phyloP scores from a whole-genome alignment of 2,329 filamentous ascomycete genomes.

The Scortechinia acanthostroma region DNA sequence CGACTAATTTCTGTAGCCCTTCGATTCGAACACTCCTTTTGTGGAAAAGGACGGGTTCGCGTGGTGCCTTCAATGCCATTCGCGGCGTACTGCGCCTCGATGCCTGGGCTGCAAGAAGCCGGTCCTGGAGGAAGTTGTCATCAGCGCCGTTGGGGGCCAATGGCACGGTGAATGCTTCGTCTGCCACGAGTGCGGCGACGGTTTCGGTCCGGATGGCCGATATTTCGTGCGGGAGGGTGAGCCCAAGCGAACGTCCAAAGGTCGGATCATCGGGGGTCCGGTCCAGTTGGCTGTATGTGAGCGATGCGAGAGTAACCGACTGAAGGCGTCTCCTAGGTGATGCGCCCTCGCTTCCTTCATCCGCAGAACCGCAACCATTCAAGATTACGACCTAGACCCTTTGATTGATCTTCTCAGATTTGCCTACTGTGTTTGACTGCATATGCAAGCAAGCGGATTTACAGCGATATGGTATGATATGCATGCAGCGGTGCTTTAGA shows the following conservation, averaged over 20 bases:
- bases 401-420: neutral
- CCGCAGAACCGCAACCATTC: no score
- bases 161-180: conserved; percentile 62
- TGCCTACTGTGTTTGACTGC: neutral
- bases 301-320: neutral
- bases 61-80: conserved; percentile 66
- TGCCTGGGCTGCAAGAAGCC: conserved; percentile 58
- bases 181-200: conserved; percentile 30
- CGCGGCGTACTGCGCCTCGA: conserved; percentile 54
- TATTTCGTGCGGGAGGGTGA: conserved; percentile 1
- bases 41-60: conserved; percentile 66
- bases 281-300: neutral
- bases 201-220: neutral
- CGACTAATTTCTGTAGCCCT: conserved; percentile 9
- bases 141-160: conserved; percentile 56
- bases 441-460: neutral
- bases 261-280: neutral
- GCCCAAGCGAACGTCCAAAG: conserved; percentile 1
- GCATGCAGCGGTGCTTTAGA: neutral
- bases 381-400: no score
- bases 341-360: no score
- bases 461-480: neutral
- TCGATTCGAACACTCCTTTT: conserved; percentile 35
- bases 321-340: neutral
- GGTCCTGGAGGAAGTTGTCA: conserved; percentile 56